Conservation (phyloP, 1,284 basidiomycete species). For the Cutaneotrichosporon mucoides region DNA sequence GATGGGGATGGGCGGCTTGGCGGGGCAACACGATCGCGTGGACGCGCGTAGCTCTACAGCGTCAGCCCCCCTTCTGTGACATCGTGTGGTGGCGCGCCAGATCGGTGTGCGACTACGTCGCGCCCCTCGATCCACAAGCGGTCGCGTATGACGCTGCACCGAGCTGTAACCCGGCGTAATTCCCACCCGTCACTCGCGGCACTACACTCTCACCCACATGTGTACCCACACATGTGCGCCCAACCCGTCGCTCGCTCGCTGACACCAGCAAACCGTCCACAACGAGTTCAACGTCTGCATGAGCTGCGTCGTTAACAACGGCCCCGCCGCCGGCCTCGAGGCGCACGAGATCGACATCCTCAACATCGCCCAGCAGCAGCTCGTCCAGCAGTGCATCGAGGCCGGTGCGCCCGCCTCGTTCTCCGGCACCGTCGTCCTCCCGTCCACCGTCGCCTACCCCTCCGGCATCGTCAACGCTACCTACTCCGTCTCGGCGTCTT, state of each 20-base stretch:
- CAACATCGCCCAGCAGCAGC: slow-evolving; percentile 16
- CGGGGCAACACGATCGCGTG: no score
- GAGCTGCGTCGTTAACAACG: slow-evolving; percentile 6
- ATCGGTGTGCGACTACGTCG: no score
- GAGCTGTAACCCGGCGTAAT: no score
- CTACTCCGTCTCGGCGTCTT: background rate
- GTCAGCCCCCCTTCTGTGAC: no score
- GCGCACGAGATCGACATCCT: slow-evolving; percentile 13
- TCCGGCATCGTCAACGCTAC: slow-evolving; percentile 9
- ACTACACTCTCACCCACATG: no score
- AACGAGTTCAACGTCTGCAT: slow-evolving; percentile 13
- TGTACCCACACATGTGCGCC: no score
- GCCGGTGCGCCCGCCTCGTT: background rate
- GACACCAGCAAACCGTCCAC: slow-evolving; percentile 1
- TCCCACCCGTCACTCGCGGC: no score
- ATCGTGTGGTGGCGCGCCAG: no score
- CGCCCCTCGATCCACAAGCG: no score
- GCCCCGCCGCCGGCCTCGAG: background rate
- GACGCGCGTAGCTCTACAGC: no score
- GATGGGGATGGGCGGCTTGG: no score
- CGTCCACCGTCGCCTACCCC: slow-evolving; percentile 8
- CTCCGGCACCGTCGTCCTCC: slow-evolving; percentile 6
- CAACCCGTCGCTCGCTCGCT: background rate
- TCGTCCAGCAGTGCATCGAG: slow-evolving; percentile 12
- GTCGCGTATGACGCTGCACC: no score